phyloP scores from a whole-genome alignment of 75 land plant species.

The Sequoia sempervirens region DNA sequence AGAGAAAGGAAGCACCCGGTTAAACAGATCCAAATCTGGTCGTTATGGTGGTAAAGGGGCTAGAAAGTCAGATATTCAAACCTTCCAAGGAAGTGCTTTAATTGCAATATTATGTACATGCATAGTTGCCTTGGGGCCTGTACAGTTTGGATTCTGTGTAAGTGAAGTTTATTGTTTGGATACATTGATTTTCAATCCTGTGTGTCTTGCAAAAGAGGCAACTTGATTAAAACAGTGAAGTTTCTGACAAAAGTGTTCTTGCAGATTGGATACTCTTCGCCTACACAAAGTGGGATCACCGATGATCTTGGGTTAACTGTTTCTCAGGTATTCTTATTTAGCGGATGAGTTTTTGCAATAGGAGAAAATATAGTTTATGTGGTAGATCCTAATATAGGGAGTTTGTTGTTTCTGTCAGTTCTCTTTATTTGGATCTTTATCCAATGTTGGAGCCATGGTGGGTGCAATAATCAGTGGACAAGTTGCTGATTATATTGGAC shows the following conservation, averaged over 20 bases:
- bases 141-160: slow-evolving; percentile 91
- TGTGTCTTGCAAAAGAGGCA: background rate
- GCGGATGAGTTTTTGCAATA: background rate
- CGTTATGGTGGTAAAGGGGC: slow-evolving; percentile 1
- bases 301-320: slow-evolving; percentile 55
- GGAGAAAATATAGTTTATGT: background rate
- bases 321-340: slow-evolving; percentile 52
- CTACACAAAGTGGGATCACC: slow-evolving; percentile 62
- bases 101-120: slow-evolving; percentile 49
- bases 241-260: background rate
- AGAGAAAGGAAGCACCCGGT: background rate
- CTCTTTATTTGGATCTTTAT: slow-evolving; percentile 78
- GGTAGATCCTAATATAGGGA: background rate
- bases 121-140: slow-evolving; percentile 83
- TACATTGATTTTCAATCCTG: background rate
- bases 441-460: slow-evolving; percentile 90
- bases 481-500: slow-evolving; percentile 81
- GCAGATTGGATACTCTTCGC: slow-evolving; percentile 82
- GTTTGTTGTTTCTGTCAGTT: slow-evolving; percentile 28
- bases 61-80: background rate
- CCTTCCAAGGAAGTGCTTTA: background rate
- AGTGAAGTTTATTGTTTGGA: background rate
- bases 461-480: slow-evolving; percentile 92
- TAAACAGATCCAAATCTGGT: background rate
- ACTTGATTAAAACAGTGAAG: background rate